Evolutionary conservation across 441 rosid genomes (phyloP), one percentile per base, ranked within the genome.

Genomic region (Croton setiger): DNA sequence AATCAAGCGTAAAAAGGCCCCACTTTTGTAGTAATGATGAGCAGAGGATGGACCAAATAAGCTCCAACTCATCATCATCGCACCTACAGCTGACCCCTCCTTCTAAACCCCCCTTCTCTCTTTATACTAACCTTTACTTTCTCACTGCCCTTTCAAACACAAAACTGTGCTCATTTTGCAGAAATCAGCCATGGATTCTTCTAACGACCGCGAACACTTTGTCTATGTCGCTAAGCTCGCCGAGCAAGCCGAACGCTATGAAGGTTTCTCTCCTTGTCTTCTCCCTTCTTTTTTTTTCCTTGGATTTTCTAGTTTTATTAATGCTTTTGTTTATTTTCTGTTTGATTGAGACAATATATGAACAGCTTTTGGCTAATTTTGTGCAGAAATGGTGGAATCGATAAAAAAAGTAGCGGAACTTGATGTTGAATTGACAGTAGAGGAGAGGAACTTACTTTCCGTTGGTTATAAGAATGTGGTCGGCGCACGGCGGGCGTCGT

Each of bases 381-480:
- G 35, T 68, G 48, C 52, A 78, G 81, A 78, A 71, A 74, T 78
- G 81, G 81, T 78, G 43, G 78, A 78, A 6, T 66, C 76, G 31
- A 71, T 74, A 75, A 71, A 71, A 67, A 74, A 67, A 39, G 75
- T 71, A 8, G 78, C 76, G 3, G 64, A 63, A 15, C 75, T 75
- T 36, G 71, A 75, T 18, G 49, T 61, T 44, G 77, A 79, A 37
- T 45, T 76, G 69, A 65, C 79, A 3, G 72, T 73, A 9, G 82
- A 79, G 61, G 79, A 79, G 72, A 71, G 75, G 63, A 79, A 75
- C 56, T 64, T 75, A 4, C 75, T 79, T 35, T 79, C 82, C 3
- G 82, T 79, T 47, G 82, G 77, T 12, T 79, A 70, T 63, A 75
- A 79, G 75, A 75, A 79, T 67, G 77, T 75, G 68, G 66, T 79